These are phyloP conservation scores for Phytophthora cryptogea DNA, from an alignment of 352 stramenopile genomes.

Conservation along the genomic window DNA sequence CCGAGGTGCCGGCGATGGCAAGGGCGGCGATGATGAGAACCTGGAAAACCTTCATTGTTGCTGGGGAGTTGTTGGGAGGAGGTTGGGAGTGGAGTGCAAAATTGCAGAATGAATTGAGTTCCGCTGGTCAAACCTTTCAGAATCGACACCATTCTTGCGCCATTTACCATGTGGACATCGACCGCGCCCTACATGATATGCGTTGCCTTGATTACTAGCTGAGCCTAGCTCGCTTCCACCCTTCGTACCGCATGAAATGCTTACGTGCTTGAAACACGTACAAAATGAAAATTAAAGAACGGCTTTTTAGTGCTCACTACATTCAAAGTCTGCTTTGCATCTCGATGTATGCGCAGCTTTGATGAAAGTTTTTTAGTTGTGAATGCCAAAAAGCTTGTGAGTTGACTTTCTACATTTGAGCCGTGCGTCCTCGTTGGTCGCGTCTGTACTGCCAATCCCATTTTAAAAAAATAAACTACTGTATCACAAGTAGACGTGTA, in stretches of 20 bases:
- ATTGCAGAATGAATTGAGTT: constrained; percentile 8
- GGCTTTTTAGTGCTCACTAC: no score
- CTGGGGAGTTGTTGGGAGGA: not conserved
- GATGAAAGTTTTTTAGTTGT: no score
- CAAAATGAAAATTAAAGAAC: no score
- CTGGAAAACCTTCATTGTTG: constrained; percentile 30
- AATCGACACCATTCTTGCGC: constrained; percentile 1
- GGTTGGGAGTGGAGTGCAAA: constrained; percentile 7
- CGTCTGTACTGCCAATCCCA: no score
- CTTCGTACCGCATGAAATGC: not conserved
- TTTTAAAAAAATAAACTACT: no score
- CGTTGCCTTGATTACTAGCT: not conserved
- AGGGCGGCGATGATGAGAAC: constrained; percentile 26
- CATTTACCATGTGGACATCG: constrained; percentile 2
- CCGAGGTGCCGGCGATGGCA: constrained; percentile 22
- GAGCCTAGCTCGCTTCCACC: constrained; percentile 12
- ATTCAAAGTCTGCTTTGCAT: no score
- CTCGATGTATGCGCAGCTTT: no score
- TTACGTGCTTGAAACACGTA: not conserved
- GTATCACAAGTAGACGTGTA: no score
- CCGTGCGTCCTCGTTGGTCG: no score
- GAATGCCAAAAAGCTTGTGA: no score
- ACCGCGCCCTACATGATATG: not conserved
- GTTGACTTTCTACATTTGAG: no score
- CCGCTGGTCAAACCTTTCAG: not conserved